phyloP scores from a whole-genome alignment of 1,284 basidiomycete genomes.

The Rhodotorula glutinis region DNA sequence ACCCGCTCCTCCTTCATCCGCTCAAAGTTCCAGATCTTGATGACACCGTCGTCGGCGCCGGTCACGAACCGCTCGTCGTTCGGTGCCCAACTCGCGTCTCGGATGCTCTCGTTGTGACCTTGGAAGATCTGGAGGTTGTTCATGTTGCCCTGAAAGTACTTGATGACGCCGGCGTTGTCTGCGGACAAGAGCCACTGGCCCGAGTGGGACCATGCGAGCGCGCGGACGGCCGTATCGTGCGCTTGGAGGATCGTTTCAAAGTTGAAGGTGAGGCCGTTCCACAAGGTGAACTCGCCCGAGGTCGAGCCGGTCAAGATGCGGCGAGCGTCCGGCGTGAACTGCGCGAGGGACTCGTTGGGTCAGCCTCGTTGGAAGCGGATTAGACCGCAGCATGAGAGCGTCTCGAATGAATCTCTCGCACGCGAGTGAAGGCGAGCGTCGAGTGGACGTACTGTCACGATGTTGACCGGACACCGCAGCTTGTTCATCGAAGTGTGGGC shows the following conservation, averaged over 20 bases:
- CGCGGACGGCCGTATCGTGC: slow-evolving; percentile 89
- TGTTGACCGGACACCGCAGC: slow-evolving; percentile 92
- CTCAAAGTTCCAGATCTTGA: slow-evolving; percentile 94
- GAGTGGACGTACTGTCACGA: slow-evolving; percentile 56
- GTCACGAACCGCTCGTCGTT: slow-evolving; percentile 89
- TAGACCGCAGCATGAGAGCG: neutral
- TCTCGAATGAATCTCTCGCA: too few relatives aligned
- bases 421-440: neutral
- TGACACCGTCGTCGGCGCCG: slow-evolving; percentile 88
- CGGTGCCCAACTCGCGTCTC: slow-evolving; percentile 85
- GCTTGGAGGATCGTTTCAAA: slow-evolving; percentile 98
- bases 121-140: slow-evolving; percentile 94
- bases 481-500: slow-evolving; percentile 99
- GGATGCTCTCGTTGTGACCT: slow-evolving; percentile 75
- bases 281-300: slow-evolving; percentile 95
- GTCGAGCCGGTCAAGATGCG: slow-evolving; percentile 91
- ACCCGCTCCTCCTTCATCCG: slow-evolving; percentile 82
- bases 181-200: slow-evolving; percentile 87
- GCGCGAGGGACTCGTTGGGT: slow-evolving; percentile 2
- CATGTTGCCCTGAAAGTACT: slow-evolving; percentile 98
- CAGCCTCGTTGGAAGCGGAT: neutral
- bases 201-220: slow-evolving; percentile 84
- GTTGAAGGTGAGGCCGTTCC: slow-evolving; percentile 99
- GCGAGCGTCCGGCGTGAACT: slow-evolving; percentile 96
- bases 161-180: slow-evolving; percentile 90